These are phyloP conservation scores for Neurospora intermedia DNA, from an alignment of 495 filamentous ascomycete genomes.

Conservation along the genomic window DNA sequence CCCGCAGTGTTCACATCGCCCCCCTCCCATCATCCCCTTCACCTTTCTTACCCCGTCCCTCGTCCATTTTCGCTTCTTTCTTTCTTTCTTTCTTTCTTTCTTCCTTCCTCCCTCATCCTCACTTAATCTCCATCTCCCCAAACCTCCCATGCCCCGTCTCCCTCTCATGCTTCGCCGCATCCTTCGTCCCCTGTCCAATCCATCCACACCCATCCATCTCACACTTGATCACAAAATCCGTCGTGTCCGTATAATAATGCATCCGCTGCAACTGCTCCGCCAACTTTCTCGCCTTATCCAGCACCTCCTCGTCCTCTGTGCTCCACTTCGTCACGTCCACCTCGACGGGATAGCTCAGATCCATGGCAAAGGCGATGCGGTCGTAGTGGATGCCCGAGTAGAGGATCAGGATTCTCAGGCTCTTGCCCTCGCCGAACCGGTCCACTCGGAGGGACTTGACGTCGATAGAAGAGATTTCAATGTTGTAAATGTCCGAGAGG, in stretches of 20 bases:
- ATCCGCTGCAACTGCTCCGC: slow-evolving; percentile 54
- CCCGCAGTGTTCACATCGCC: background rate
- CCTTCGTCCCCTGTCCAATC: slow-evolving; percentile 57
- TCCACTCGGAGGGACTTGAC: slow-evolving; percentile 45
- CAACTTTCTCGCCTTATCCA: slow-evolving; percentile 59
- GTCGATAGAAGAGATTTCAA: slow-evolving; percentile 83
- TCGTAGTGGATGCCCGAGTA: slow-evolving; percentile 97
- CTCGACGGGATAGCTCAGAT: slow-evolving; percentile 50
- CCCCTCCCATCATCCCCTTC: too few relatives aligned
- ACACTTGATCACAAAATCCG: slow-evolving; percentile 71
- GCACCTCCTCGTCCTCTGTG: slow-evolving; percentile 49
- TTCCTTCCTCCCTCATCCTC: background rate
- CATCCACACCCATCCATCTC: slow-evolving; percentile 49
- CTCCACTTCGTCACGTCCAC: slow-evolving; percentile 74
- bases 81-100: too few relatives aligned
- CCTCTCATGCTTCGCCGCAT: slow-evolving; percentile 20
- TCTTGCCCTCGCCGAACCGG: slow-evolving; percentile 67
- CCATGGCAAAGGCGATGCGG: slow-evolving; percentile 65
- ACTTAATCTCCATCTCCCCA: slow-evolving; percentile 24
- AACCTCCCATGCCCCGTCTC: slow-evolving; percentile 24
- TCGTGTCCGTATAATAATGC: slow-evolving; percentile 88
- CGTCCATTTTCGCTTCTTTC: background rate
- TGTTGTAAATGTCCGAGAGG: slow-evolving; percentile 70
- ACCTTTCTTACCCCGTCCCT: background rate
- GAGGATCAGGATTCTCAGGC: slow-evolving; percentile 66